These are phyloP conservation scores for Globisporangium solare DNA, from an alignment of 352 stramenopile species.

Conservation along the genomic window DNA sequence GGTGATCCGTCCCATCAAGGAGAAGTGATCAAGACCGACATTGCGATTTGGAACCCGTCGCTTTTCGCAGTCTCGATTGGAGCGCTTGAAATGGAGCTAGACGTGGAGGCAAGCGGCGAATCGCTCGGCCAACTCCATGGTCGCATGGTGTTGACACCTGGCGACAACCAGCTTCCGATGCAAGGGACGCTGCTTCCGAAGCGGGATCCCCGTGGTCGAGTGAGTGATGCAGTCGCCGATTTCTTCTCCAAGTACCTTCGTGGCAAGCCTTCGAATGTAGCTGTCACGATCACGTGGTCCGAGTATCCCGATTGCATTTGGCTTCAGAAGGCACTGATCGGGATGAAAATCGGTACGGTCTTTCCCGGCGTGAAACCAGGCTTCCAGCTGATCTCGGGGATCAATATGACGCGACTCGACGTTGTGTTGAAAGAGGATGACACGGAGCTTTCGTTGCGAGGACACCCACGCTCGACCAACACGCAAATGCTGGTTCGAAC, in stretches of 20 bases:
- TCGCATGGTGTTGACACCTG: slow-evolving; percentile 48
- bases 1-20: slow-evolving; percentile 23
- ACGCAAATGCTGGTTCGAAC: slow-evolving; percentile 69
- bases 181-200: slow-evolving; percentile 42
- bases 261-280: slow-evolving; percentile 46
- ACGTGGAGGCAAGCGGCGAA: slow-evolving; percentile 25
- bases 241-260: slow-evolving; percentile 75
- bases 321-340: slow-evolving; percentile 55
- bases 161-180: slow-evolving; percentile 46
- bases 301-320: slow-evolving; percentile 55
- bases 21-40: slow-evolving; percentile 52
- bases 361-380: slow-evolving; percentile 54
- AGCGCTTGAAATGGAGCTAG: slow-evolving; percentile 48
- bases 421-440: slow-evolving; percentile 40
- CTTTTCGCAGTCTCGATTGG: slow-evolving; percentile 67
- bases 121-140: slow-evolving; percentile 47
- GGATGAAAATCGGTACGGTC: slow-evolving; percentile 51
- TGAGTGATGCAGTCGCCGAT: slow-evolving; percentile 39
- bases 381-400: slow-evolving; percentile 61
- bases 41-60: slow-evolving; percentile 69
- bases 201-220: slow-evolving; percentile 30
- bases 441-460: slow-evolving; percentile 3
- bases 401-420: slow-evolving; percentile 69
- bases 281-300: slow-evolving; percentile 41
- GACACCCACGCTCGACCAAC: slow-evolving; percentile 34